phyloP scores from a whole-genome alignment of 345 rosid genomes.

The Eucalyptus curtisii region DNA sequence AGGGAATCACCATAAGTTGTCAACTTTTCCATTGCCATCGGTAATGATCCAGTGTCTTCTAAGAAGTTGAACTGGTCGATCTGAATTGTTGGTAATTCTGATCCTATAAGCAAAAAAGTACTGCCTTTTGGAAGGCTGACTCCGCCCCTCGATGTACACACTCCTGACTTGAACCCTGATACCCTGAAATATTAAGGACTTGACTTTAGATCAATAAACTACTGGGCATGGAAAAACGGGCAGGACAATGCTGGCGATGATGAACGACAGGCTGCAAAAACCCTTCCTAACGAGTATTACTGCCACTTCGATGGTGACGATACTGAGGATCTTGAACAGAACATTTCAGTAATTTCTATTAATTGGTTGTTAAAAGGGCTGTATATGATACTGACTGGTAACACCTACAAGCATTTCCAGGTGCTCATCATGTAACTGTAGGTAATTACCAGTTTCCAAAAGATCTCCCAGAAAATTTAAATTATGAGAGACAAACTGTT shows the following conservation, averaged over 20 bases:
- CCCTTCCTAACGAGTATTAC: neutral
- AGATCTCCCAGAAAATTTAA: neutral
- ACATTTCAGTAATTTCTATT: neutral
- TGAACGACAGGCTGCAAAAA: neutral
- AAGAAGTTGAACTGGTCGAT: slow-evolving; percentile 70
- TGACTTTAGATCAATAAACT: neutral
- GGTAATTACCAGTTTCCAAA: neutral
- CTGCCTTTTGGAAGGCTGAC: slow-evolving; percentile 54
- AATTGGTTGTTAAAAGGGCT: neutral
- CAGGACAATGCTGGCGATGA: neutral
- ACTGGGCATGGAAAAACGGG: neutral
- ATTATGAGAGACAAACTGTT: neutral
- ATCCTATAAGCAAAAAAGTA: slow-evolving; percentile 68
- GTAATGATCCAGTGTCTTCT: slow-evolving; percentile 68
- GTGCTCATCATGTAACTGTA: neutral
- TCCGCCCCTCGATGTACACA: slow-evolving; percentile 52
- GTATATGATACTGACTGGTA: neutral
- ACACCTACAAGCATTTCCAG: neutral
- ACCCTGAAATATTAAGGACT: slow-evolving; percentile 28
- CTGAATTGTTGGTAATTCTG: slow-evolving; percentile 55
- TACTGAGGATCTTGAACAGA: neutral
- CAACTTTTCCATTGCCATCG: slow-evolving; percentile 54
- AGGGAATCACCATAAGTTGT: slow-evolving; percentile 49
- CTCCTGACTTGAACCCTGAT: slow-evolving; percentile 67
- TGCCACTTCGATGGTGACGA: neutral